These are phyloP conservation scores for Ceratocystis colombiana DNA, from an alignment of 2,329 filamentous ascomycete genomes.

Conservation along the genomic window DNA sequence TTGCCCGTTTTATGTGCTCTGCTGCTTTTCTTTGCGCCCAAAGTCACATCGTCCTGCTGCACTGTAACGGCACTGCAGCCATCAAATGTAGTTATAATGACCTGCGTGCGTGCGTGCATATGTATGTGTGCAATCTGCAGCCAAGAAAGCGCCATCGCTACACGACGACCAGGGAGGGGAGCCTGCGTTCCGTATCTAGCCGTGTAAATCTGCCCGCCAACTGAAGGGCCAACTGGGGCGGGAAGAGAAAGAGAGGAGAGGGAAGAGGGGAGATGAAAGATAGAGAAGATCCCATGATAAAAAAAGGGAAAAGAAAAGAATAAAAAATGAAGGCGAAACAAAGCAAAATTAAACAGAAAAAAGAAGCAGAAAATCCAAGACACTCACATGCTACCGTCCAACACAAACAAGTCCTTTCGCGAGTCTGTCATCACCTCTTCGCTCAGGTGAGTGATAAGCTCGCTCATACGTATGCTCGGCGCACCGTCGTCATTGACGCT, in stretches of 20 bases:
- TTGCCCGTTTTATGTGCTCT: neutral
- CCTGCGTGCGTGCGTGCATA: neutral
- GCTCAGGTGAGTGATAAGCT: constrained; percentile 69
- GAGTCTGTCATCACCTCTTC: constrained; percentile 73
- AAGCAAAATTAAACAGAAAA: too few relatives aligned
- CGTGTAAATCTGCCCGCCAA: neutral
- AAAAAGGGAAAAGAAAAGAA: too few relatives aligned
- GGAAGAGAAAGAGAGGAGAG: too few relatives aligned
- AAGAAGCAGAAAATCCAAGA: neutral
- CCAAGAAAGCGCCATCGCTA: neutral
- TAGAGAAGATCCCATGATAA: too few relatives aligned
- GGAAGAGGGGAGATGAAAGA: too few relatives aligned
- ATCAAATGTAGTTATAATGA: neutral
- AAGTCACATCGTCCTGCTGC: neutral
- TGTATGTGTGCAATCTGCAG: neutral
- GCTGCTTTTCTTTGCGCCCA: neutral
- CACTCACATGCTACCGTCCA: constrained; percentile 78
- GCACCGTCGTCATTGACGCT: constrained; percentile 45
- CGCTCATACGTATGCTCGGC: constrained; percentile 49
- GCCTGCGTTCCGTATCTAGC: too few relatives aligned
- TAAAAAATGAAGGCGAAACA: too few relatives aligned
- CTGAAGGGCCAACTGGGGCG: neutral
- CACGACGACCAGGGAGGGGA: neutral
- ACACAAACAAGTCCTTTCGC: constrained; percentile 77
- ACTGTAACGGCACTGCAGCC: neutral